Conservation (phyloP, 2,329 filamentous ascomycete species). For the Paecilomyces fulvus region DNA sequence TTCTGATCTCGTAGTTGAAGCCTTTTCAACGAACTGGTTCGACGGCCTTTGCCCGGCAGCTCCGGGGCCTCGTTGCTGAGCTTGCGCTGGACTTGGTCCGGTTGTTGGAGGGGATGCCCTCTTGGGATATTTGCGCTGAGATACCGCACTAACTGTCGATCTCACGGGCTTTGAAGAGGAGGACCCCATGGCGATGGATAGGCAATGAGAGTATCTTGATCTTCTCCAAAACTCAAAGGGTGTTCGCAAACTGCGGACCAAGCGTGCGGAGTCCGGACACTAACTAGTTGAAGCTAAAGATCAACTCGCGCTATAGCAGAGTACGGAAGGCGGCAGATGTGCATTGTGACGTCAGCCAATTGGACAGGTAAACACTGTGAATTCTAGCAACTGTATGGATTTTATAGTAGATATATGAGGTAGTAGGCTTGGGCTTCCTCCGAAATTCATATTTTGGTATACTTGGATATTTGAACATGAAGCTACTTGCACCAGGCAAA, state of each 20-base stretch:
- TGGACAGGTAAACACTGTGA: background rate
- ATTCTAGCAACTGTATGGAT: background rate
- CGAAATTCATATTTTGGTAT: background rate
- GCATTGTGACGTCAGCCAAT: background rate
- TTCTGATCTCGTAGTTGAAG: slow-evolving; percentile 23
- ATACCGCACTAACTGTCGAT: slow-evolving; percentile 40
- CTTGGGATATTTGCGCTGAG: slow-evolving; percentile 49
- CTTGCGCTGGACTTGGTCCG: slow-evolving; percentile 4
- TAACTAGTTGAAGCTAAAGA: background rate
- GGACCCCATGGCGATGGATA: slow-evolving; percentile 42
- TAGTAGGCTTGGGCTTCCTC: background rate
- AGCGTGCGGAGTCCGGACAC: background rate
- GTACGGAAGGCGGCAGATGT: background rate
- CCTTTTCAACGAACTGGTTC: slow-evolving; percentile 28
- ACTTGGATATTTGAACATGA: background rate
- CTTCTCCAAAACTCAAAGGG: background rate
- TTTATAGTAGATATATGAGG: background rate
- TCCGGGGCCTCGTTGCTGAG: slow-evolving; percentile 1
- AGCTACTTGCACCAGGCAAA: background rate
- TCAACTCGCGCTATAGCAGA: background rate
- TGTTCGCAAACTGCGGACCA: background rate
- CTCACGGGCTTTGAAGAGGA: slow-evolving; percentile 49
- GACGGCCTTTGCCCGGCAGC: slow-evolving; percentile 16
- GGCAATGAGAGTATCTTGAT: background rate
- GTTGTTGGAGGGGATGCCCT: slow-evolving; percentile 33